Conservation (phyloP, 2,329 filamentous ascomycete species). For the Exophiala aquamarina region DNA sequence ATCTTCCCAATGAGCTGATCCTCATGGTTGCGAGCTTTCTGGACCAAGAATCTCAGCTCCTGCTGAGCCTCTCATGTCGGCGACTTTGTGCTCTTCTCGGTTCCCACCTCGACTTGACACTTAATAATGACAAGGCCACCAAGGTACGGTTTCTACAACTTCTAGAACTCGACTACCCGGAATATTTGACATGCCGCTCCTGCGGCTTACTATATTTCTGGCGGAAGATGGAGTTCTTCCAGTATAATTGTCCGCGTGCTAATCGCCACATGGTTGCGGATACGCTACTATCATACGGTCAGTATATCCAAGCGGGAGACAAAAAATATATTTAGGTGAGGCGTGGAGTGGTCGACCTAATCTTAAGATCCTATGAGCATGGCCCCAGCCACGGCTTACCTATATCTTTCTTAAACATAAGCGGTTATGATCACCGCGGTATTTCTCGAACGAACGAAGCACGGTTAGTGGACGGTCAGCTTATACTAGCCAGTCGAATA, state of each 20-base stretch:
- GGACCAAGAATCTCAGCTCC: neutral
- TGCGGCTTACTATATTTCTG: conserved; percentile 17
- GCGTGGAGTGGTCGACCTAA: conserved; percentile 13
- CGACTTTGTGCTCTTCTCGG: conserved; percentile 17
- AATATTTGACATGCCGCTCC: conserved; percentile 20
- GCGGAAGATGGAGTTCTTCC: conserved; percentile 5
- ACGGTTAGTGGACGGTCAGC: conserved; percentile 17
- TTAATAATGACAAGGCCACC: conserved; percentile 6
- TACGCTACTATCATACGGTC: neutral
- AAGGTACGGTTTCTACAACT: conserved; percentile 16
- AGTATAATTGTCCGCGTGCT: conserved; percentile 16
- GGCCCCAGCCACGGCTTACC: conserved; percentile 13
- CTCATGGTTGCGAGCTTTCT: neutral
- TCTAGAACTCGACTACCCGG: conserved; percentile 19
- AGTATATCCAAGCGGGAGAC: neutral
- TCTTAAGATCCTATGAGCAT: conserved; percentile 17
- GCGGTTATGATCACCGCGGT: conserved; percentile 3
- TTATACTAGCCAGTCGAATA: conserved; percentile 17
- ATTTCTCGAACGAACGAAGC: conserved; percentile 5
- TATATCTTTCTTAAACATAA: conserved; percentile 11
- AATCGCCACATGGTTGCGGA: neutral
- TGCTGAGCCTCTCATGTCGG: conserved; percentile 5
- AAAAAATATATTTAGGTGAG: conserved; percentile 6
- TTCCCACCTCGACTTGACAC: conserved; percentile 10
- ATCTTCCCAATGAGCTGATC: neutral